Evolutionary conservation across 2,329 filamentous ascomycete species (phyloP), one percentile per base, ranked within the genome.

Genomic region (Fusarium succisae): DNA sequence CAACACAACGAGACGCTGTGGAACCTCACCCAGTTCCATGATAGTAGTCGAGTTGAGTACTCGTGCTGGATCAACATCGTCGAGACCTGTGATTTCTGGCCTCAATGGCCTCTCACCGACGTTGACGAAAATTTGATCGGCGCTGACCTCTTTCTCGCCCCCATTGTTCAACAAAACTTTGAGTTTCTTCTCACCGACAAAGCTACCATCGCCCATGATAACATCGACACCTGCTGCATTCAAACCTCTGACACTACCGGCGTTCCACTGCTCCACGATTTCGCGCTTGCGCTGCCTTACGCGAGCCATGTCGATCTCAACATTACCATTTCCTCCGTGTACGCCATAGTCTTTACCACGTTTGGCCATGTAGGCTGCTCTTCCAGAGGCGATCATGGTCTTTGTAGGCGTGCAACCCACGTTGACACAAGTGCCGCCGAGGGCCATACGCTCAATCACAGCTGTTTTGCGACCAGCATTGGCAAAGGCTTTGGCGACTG

Each of bases 331-430:
- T 54, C 78, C 78, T 26, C 76, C 51, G 32, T 80, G 76, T 20
- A 89, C 82, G 14, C 87, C 87, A 75, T 87, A 89, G 43, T 87
- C 84, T 7, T 72, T 74, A 1, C 81, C 83, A 5, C 86, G 80
- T 6, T 80, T 75, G 2, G 83, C 78, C 15, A 87, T 68, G 73
- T 89, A 85, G 5, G 87, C 87, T 6, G 84, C 83, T 8, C 86
- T 81, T 3, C 86, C 88, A 26, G 85, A 87, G 7, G 87, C 84
- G 55, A 90, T 85, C 83, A 90, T 85, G 14, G 88, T 89, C 77
- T 89, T 90, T 26, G 88, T 89, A 0, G 87, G 87, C 17, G 87
- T 89, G 73, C 88, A 89, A 9, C 87, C 87, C 69, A 87, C 86
- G 63, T 89, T 89, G 61, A 89, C 80, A 70, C 87, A 89, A 63